Base-by-base conservation (phyloP, 1,139 yeast species). In the Zygoascus hellenicus region DNA sequence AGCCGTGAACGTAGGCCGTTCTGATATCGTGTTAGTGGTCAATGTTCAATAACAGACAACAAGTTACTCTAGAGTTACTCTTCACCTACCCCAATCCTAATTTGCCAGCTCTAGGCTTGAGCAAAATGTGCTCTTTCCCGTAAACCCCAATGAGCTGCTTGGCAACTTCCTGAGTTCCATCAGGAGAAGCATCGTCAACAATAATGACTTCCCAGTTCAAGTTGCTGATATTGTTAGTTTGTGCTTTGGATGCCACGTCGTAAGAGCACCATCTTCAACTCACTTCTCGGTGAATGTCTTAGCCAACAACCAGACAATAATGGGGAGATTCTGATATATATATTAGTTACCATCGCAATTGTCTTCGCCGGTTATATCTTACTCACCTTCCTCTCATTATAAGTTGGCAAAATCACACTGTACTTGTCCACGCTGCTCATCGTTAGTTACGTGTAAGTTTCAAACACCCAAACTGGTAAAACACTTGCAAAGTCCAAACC, bases 111-210 rank as follows among this genome's bases (percentile, higher is more conserved):
- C 94, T 77, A 19, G 92, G 80, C 63, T 83, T 75, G 61, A 84
- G 74, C 53, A 80, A 76, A 49, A 84, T 78, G 57, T 76, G 84
- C 31, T 81, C 76, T 17, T 67, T 61, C 13, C 92, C 92, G 61
- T 81, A 84, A 13, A 81, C 70, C 39, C 70, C 67, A 56, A 81
- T 76, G 57, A 84, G 72, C 66, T 83, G 77, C 55, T 77, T 72
- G 55, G 90, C 90, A 45, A 83, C 73, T 28, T 78, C 83, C 64
- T 82, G 90, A 15, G 94, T 84, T 14, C 92, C 92, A 63, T 84
- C 94, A 40, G 94, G 94, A 2, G 90, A 82, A 54, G 78, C 80
- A 61, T 84, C 94, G 60, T 84, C 94, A 46, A 84, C 92, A 61
- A 84, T 82, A 49, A 84, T 70, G 22, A 84, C 78, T 64, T 84